Conservation (phyloP, 1,139 yeast genomes). For the Sugiyamaella pinicola region DNA sequence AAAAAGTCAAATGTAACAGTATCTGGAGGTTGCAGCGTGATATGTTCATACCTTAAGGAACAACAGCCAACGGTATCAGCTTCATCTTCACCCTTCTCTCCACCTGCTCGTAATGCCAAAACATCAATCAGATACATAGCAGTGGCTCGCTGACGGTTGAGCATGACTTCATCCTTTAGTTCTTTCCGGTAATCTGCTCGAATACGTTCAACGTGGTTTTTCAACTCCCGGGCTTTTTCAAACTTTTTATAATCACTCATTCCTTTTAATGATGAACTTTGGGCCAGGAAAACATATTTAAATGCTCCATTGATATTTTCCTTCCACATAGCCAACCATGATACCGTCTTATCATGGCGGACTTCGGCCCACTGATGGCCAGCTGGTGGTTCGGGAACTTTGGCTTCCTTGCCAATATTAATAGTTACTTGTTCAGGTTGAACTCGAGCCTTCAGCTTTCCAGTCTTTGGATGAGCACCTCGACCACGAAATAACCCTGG, state of each 20-base stretch:
- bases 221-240: constrained; percentile 87
- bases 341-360: constrained; percentile 83
- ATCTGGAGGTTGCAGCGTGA: constrained; percentile 82
- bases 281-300: constrained; percentile 90
- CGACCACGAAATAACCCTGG: constrained; percentile 96
- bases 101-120: constrained; percentile 98
- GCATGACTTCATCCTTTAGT: constrained; percentile 75
- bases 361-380: constrained; percentile 94
- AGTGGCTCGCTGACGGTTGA: constrained; percentile 88
- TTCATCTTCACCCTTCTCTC: constrained; percentile 95
- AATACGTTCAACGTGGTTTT: constrained; percentile 68
- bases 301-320: constrained; percentile 83
- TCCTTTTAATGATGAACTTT: constrained; percentile 88
- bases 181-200: constrained; percentile 73
- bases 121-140: constrained; percentile 92
- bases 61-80: constrained; percentile 99
- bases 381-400: constrained; percentile 77
- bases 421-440: constrained; percentile 86
- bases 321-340: constrained; percentile 98
- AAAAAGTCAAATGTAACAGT: constrained; percentile 89
- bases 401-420: constrained; percentile 72
- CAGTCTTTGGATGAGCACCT: constrained; percentile 96
- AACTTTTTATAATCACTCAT: constrained; percentile 88
- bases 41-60: constrained; percentile 86
- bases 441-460: constrained; percentile 71